These are phyloP conservation scores for Fusarium sp. DNA, from an alignment of 2,329 filamentous ascomycete genomes.

Conservation along the genomic window DNA sequence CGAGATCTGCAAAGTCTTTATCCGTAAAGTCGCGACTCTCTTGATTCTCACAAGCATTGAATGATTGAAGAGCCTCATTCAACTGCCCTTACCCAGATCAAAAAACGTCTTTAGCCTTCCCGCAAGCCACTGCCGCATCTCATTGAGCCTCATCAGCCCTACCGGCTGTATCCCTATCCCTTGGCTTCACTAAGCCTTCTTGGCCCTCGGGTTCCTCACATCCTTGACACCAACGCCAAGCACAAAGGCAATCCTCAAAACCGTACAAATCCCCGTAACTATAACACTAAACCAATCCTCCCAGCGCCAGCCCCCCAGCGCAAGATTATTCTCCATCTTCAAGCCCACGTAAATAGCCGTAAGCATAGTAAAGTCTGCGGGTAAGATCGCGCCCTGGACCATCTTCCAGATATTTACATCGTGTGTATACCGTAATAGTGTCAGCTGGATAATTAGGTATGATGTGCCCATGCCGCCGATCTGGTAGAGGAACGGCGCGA, in stretches of 20 bases:
- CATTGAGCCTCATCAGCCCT: slow-evolving; percentile 15
- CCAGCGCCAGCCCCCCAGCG: slow-evolving; percentile 17
- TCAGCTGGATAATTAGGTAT: slow-evolving; percentile 12
- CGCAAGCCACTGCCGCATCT: slow-evolving; percentile 5
- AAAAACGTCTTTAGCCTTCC: not conserved
- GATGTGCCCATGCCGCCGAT: slow-evolving; percentile 42
- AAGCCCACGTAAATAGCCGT: slow-evolving; percentile 28
- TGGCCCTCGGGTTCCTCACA: not conserved
- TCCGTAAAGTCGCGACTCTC: not conserved
- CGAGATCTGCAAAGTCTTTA: not conserved
- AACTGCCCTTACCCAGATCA: not conserved
- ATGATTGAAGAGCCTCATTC: not conserved
- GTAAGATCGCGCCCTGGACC: slow-evolving; percentile 30
- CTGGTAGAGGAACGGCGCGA: slow-evolving; percentile 39
- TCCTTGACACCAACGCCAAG: slow-evolving; percentile 29
- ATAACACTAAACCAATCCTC: slow-evolving; percentile 32
- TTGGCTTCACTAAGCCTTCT: slow-evolving; percentile 14
- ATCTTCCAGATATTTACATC: slow-evolving; percentile 39
- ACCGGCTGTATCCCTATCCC: not conserved
- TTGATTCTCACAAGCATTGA: not conserved
- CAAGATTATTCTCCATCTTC: slow-evolving; percentile 17
- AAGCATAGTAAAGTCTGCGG: slow-evolving; percentile 39
- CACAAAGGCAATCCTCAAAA: slow-evolving; percentile 32
- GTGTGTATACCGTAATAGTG: slow-evolving; percentile 36
- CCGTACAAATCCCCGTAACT: slow-evolving; percentile 11